phyloP scores from a whole-genome alignment of 2,329 filamentous ascomycete species.

The Hypoxylon sp. region DNA sequence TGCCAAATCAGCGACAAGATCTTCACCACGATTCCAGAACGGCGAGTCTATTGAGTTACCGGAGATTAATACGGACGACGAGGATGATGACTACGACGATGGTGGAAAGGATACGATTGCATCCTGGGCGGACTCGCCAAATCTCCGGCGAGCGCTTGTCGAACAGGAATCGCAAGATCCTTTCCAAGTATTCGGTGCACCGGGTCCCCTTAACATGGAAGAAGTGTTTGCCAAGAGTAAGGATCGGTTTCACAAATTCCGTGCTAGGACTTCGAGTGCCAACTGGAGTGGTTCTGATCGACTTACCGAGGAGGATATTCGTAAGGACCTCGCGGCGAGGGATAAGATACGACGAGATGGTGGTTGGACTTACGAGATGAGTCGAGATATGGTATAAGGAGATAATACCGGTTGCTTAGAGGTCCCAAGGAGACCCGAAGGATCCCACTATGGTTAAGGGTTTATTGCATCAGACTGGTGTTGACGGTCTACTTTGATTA shows the following conservation, averaged over 20 bases:
- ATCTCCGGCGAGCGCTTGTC: conserved; percentile 80
- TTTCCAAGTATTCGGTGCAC: conserved; percentile 87
- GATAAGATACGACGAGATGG: conserved; percentile 78
- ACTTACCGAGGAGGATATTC: conserved; percentile 81
- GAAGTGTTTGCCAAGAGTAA: conserved; percentile 95
- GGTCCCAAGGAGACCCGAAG: background rate
- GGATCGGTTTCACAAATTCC: conserved; percentile 87
- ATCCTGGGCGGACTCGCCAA: conserved; percentile 90
- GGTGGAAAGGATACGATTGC: conserved; percentile 74
- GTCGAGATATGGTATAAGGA: conserved; percentile 50
- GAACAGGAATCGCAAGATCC: conserved; percentile 90
- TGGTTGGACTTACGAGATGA: conserved; percentile 75
- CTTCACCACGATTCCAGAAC: conserved; percentile 88
- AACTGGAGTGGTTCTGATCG: conserved; percentile 90
- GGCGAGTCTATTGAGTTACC: conserved; percentile 93
- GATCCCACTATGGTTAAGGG: background rate
- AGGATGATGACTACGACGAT: conserved; percentile 81
- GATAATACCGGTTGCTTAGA: background rate
- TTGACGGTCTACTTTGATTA: conserved; percentile 38
- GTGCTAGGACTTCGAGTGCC: conserved; percentile 91
- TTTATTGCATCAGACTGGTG: conserved; percentile 48
- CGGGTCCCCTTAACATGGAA: conserved; percentile 91
- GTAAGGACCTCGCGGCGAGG: conserved; percentile 76
- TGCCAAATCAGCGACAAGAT: conserved; percentile 72
- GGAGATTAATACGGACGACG: conserved; percentile 95